Conservation (phyloP, 768 basidiomycete genomes). For the Xanthoconium purpureum region DNA sequence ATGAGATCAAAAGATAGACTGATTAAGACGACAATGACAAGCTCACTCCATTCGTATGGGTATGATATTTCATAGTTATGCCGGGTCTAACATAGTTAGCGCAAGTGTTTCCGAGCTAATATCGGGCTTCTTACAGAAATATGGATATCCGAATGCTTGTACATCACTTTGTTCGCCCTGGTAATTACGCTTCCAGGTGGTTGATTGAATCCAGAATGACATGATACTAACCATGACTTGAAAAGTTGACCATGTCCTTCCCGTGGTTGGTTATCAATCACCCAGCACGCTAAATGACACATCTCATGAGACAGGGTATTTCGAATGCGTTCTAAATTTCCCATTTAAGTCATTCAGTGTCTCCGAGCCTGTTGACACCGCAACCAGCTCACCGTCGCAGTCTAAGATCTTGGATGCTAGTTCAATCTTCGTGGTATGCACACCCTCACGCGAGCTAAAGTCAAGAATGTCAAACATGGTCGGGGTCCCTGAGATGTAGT, state of each 20-base stretch:
- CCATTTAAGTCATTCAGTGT: not conserved
- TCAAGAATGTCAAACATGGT: constrained; percentile 1
- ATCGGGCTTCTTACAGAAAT: constrained; percentile 53
- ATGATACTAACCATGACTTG: constrained; percentile 58
- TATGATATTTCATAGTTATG: constrained; percentile 77
- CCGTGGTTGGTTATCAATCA: constrained; percentile 65
- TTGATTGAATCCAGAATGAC: not conserved
- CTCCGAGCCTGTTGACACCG: too few species aligned
- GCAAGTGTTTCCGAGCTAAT: constrained; percentile 1
- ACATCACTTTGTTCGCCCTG: constrained; percentile 69
- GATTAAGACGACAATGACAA: not conserved
- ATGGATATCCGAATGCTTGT: constrained; percentile 61
- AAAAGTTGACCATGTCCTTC: constrained; percentile 74
- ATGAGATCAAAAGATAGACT: constrained; percentile 1
- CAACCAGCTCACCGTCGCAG: constrained; percentile 52
- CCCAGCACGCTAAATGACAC: constrained; percentile 89
- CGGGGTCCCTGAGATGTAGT: not conserved
- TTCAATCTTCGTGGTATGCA: constrained; percentile 63
- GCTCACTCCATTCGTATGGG: constrained; percentile 70
- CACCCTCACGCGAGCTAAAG: constrained; percentile 53
- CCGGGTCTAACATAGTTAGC: constrained; percentile 45
- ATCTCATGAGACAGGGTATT: constrained; percentile 88
- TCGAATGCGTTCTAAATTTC: constrained; percentile 64
- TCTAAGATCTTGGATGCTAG: constrained; percentile 82
- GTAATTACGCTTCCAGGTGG: not conserved